A percentile compares a stretch with the other conserved stretches of the same genome.
These are phyloP conservation scores for Allium sativum DNA, from an alignment of 106 monocot genomes.

Conservation along the genomic window DNA sequence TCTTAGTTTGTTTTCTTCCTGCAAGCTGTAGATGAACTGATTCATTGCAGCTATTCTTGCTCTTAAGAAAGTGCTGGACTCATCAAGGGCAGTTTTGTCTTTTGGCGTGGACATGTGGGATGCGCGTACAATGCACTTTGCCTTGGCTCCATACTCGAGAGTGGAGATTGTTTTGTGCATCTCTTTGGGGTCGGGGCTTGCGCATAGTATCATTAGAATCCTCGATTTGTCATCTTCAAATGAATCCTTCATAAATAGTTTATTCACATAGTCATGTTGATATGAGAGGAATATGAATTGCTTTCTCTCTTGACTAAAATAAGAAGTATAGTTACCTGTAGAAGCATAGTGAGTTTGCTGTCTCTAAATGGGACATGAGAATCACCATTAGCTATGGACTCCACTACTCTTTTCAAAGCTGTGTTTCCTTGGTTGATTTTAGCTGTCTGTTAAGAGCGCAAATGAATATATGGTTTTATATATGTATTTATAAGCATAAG, in stretches of 20 bases:
- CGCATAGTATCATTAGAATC: conserved; percentile 95
- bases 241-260: conserved; percentile 45
- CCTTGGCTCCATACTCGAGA: conserved; percentile 94
- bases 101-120: conserved; percentile 67
- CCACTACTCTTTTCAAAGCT: conserved; percentile 90
- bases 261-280: too few species aligned
- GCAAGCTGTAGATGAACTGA: conserved; percentile 84
- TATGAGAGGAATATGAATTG: too few species aligned
- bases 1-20: conserved; percentile 63
- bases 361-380: conserved; percentile 98
- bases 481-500: too few species aligned
- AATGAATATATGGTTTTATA: too few species aligned
- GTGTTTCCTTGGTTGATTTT: conserved; percentile 98
- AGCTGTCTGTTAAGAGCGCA: conserved; percentile 42
- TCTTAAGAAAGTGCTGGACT: conserved; percentile 31
- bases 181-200: conserved; percentile 90
- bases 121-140: conserved; percentile 90
- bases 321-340: conserved; percentile 44
- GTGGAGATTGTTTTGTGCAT: conserved; percentile 91
- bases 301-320: too few species aligned
- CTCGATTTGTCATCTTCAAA: conserved; percentile 95
- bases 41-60: conserved; percentile 87
- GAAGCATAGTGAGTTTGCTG: conserved; percentile 96
- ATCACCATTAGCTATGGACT: conserved; percentile 94
- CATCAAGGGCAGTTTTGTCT: conserved; percentile 27